These are phyloP conservation scores for Pezicula carpinea DNA, from an alignment of 2,329 filamentous ascomycete species.

Conservation along the genomic window DNA sequence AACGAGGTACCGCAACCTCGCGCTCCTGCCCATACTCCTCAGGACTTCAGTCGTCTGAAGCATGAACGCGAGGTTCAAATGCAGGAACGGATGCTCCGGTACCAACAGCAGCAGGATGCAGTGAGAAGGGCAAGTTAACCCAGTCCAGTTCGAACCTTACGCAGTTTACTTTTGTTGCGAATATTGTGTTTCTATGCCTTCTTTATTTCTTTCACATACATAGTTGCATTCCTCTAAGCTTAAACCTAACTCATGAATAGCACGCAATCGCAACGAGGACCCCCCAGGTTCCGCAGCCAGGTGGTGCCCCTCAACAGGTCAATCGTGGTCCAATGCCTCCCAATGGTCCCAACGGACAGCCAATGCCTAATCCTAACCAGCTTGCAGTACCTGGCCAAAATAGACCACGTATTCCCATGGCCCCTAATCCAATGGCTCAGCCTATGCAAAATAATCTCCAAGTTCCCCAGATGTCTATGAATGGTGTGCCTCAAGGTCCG, in stretches of 20 bases:
- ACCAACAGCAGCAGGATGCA: conserved; percentile 32
- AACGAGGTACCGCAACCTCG: conserved; percentile 56
- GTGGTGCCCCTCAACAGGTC: conserved; percentile 10
- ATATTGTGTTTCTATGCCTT: conserved; percentile 30
- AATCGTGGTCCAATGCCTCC: conserved; percentile 20
- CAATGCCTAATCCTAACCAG: background rate
- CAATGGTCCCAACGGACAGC: conserved; percentile 9
- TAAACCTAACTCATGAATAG: background rate
- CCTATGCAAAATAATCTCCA: conserved; percentile 24
- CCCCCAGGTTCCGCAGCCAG: conserved; percentile 16
- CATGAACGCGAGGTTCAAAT: conserved; percentile 76
- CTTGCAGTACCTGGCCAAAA: conserved; percentile 32
- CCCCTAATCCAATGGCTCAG: conserved; percentile 48
- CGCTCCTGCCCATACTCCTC: conserved; percentile 64
- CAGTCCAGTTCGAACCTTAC: conserved; percentile 15
- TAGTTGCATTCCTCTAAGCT: background rate
- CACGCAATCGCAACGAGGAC: background rate
- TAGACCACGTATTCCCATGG: conserved; percentile 49
- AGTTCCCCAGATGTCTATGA: conserved; percentile 48
- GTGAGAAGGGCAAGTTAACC: conserved; percentile 47
- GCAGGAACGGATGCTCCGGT: conserved; percentile 53
- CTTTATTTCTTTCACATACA: background rate
- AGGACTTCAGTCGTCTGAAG: conserved; percentile 86
- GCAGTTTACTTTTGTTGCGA: conserved; percentile 8
- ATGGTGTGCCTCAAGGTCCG: conserved; percentile 64